Evolutionary conservation across 2,329 filamentous ascomycete species (phyloP).

Genomic region (Fusarium fracticaudum): DNA sequence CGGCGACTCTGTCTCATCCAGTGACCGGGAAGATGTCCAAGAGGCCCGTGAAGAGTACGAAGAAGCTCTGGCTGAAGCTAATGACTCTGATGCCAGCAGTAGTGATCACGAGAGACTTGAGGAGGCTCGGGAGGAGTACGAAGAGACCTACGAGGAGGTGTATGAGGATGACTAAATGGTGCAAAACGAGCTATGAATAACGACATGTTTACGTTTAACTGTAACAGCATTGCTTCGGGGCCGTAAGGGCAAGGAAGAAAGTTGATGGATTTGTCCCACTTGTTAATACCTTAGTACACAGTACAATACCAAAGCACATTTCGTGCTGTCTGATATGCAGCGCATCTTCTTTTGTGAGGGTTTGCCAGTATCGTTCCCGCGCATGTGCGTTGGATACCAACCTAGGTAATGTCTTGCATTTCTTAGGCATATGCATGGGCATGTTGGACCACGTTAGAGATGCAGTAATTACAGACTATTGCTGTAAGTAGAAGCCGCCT

Average conservation of each 20-base stretch:
- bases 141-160: constrained; percentile 47
- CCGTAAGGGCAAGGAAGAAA: constrained; percentile 20
- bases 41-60: constrained; percentile 57
- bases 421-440: background rate
- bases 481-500: background rate
- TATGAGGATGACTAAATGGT: constrained; percentile 40
- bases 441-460: background rate
- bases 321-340: background rate
- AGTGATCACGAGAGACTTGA: constrained; percentile 63
- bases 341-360: background rate
- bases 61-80: constrained; percentile 52
- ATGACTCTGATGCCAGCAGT: constrained; percentile 57
- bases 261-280: constrained; percentile 19
- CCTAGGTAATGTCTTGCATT: background rate
- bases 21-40: constrained; percentile 54
- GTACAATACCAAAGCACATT: constrained; percentile 23
- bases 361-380: background rate
- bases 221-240: constrained; percentile 24
- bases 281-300: constrained; percentile 31
- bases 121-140: constrained; percentile 62
- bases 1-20: constrained; percentile 54
- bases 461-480: constrained; percentile 1
- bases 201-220: constrained; percentile 34
- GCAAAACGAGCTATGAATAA: constrained; percentile 32
- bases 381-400: background rate